These are phyloP conservation scores for Gamsiella multidivaricata DNA, from an alignment of 192 early-diverging fungal species.

Conservation along the genomic window DNA sequence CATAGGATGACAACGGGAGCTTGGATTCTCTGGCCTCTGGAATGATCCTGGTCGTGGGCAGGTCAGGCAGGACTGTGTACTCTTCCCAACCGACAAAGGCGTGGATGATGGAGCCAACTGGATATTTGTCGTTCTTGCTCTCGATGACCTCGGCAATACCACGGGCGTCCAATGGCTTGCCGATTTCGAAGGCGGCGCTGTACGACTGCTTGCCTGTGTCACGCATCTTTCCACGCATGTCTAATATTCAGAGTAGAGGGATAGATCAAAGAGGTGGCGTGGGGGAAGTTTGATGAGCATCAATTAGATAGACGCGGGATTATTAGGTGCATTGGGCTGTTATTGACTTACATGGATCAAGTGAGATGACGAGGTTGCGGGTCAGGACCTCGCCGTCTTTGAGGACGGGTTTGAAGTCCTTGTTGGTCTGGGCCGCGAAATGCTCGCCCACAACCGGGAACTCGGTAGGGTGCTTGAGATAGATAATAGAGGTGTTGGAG, in stretches of 20 bases:
- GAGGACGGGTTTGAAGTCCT: slow-evolving; percentile 61
- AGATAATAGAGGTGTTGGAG: slow-evolving; percentile 59
- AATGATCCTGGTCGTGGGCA: slow-evolving; percentile 41
- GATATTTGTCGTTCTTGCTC: slow-evolving; percentile 69
- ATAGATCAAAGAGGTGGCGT: background rate
- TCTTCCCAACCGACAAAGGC: slow-evolving; percentile 71
- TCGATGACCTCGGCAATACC: slow-evolving; percentile 78
- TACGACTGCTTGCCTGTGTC: slow-evolving; percentile 40
- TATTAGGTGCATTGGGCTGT: background rate
- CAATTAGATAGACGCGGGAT: background rate
- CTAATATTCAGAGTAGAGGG: slow-evolving; percentile 4
- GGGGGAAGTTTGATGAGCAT: background rate
- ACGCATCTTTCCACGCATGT: slow-evolving; percentile 81
- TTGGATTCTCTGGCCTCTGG: slow-evolving; percentile 56
- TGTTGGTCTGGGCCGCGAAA: slow-evolving; percentile 58
- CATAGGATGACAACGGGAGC: slow-evolving; percentile 67
- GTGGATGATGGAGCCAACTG: slow-evolving; percentile 73
- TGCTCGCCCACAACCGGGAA: slow-evolving; percentile 61
- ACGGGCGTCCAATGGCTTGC: slow-evolving; percentile 71
- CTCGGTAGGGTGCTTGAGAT: slow-evolving; percentile 54
- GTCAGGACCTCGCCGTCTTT: slow-evolving; percentile 67
- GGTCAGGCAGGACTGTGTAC: slow-evolving; percentile 61
- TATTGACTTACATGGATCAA: slow-evolving; percentile 74
- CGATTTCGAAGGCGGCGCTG: slow-evolving; percentile 55
- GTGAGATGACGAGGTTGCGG: slow-evolving; percentile 72